Evolutionary conservation across 192 early-diverging fungal species (phyloP).

Genomic region (Podila clonocystis): DNA sequence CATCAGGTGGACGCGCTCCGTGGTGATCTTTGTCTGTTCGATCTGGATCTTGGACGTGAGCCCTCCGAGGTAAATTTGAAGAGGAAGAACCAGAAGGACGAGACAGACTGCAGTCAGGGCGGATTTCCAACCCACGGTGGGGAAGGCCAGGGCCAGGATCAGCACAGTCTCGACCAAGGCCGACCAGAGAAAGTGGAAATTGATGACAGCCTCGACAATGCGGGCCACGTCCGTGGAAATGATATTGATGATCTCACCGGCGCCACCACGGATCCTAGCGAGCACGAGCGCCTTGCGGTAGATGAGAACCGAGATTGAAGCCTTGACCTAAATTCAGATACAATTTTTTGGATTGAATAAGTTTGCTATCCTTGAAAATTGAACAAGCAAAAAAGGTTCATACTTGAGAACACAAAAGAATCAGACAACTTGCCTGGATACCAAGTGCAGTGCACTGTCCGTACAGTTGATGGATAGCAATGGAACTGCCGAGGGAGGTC

Average conservation of each 20-base stretch:
- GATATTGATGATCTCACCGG: slow-evolving; percentile 74
- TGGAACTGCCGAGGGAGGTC: slow-evolving; percentile 46
- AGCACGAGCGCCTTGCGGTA: slow-evolving; percentile 71
- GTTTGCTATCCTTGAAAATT: background rate
- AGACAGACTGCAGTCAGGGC: slow-evolving; percentile 55
- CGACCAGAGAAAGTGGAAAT: slow-evolving; percentile 74
- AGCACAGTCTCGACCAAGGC: slow-evolving; percentile 61
- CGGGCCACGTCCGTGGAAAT: slow-evolving; percentile 72
- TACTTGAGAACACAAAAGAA: slow-evolving; percentile 5
- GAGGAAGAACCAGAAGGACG: slow-evolving; percentile 63
- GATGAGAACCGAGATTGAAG: slow-evolving; percentile 70
- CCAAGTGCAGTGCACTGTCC: slow-evolving; percentile 35
- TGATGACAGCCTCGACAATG: slow-evolving; percentile 68
- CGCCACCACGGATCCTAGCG: slow-evolving; percentile 67
- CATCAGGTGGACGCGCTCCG: slow-evolving; percentile 64
- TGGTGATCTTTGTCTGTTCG: slow-evolving; percentile 57
- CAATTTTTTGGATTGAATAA: background rate
- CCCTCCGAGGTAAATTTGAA: slow-evolving; percentile 63
- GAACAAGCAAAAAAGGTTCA: background rate
- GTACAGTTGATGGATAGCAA: slow-evolving; percentile 39
- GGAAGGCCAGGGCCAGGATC: slow-evolving; percentile 56
- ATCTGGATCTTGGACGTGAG: slow-evolving; percentile 53
- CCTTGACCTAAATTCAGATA: slow-evolving; percentile 52
- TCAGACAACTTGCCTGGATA: slow-evolving; percentile 26
- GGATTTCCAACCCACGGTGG: slow-evolving; percentile 54